Evolutionary conservation across 768 basidiomycete species (phyloP), one percentile per base, ranked within the genome.

Genomic region (Pseudohyphozyma bogoriensis): DNA sequence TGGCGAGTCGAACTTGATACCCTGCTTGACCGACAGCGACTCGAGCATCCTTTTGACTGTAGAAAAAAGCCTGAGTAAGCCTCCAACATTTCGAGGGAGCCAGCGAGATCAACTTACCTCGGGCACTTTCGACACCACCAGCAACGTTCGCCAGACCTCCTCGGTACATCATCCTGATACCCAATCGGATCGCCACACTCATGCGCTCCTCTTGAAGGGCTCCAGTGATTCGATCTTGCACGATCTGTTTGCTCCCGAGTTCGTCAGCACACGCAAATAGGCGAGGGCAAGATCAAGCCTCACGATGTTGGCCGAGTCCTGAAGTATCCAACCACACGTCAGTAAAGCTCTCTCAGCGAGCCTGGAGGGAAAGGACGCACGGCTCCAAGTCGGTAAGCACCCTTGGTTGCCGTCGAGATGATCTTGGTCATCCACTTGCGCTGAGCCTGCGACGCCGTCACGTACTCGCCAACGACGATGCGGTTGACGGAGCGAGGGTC

Each of bases 131-230:
- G 26, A 39, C 39, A 36, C 50, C 33, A 45, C 58, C 37, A 15
- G 40, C 51, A 9, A 86, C 87, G 28, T 90, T 91, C 82, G 86
- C 63, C 79, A n/a, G n/a, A n/a, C n/a, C n/a, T 83, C 80, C 87
- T 26, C 88, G 44, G 79, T 97, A 99, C 61, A 96, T 72, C 59
- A 99, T 71, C 31, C 93, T 79, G 69, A 99, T 99, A 3, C 93
- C 93, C 20, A 99, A 75, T 40, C 92, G 78, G 0, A 96, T 89
- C 71, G 95, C 96, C 16, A 83, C 83, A 70, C 91, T 85, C 90
- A 96, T 99, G 78, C 96, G 97, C 77, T 97, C 93, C 75, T 99
- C 93, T 71, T 91, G 86, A 59, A 97, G 72, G 72, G 89, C 87
- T 0, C 93, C 93, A 0, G 89, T 91, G 73, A 82, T 74, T 18